Evolutionary conservation across 768 basidiomycete genomes (phyloP).

Genomic region (Lactarius akahatsu): DNA sequence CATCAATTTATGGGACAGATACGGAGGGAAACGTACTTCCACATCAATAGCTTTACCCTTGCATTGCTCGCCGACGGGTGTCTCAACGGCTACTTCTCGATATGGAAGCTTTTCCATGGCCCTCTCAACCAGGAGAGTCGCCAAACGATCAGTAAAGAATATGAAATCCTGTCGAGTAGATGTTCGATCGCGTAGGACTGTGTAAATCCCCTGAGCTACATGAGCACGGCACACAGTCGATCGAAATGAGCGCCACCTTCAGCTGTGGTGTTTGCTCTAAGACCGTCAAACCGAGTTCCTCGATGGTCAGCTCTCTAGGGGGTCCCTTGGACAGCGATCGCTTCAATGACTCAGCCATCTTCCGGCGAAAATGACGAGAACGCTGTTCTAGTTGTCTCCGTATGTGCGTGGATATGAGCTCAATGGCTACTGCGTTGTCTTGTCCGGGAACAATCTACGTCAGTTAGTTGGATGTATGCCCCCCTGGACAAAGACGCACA

Average conservation of each 20-base stretch:
- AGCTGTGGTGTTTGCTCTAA: conserved; percentile 81
- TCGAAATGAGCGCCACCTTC: conserved; percentile 46
- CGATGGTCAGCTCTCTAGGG: conserved; percentile 32
- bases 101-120: conserved; percentile 85
- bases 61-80: conserved; percentile 59
- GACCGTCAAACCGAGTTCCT: conserved; percentile 56
- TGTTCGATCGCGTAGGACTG: conserved; percentile 72
- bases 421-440: conserved; percentile 87
- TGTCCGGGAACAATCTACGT: conserved; percentile 93
- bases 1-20: neutral
- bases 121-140: conserved; percentile 81
- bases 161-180: conserved; percentile 84
- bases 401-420: conserved; percentile 90
- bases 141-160: conserved; percentile 85
- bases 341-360: conserved; percentile 51
- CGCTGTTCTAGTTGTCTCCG: conserved; percentile 80
- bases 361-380: conserved; percentile 65
- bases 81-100: conserved; percentile 54
- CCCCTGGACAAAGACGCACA: conserved; percentile 40
- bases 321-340: conserved; percentile 30
- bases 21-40: conserved; percentile 42
- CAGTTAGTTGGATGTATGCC: conserved; percentile 1
- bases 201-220: conserved; percentile 74
- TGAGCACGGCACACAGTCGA: conserved; percentile 4
- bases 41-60: conserved; percentile 63